Percentiles rank a stretch among this genome's conserved stretches.
phyloP scores from a whole-genome alignment of 2,329 filamentous ascomycete species.

The Thielaviopsis populi region DNA sequence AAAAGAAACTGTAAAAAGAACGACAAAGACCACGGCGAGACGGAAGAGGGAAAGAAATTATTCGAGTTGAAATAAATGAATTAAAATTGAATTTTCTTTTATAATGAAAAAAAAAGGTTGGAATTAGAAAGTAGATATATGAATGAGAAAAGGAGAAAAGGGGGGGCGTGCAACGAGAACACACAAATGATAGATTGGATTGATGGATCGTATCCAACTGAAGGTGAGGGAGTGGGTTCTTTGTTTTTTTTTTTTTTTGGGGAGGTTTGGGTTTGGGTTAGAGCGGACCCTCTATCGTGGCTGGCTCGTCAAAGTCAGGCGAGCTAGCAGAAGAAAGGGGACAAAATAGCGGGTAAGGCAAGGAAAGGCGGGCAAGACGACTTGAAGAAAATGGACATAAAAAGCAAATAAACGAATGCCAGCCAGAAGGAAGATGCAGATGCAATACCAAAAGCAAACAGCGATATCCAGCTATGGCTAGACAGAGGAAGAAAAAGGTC shows the following conservation, averaged over 20 bases:
- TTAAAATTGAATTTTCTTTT: no score
- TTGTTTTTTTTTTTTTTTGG: background rate
- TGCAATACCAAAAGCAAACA: background rate
- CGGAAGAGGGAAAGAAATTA: background rate
- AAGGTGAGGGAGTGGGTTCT: background rate
- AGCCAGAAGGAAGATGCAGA: background rate
- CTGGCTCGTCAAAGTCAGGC: background rate
- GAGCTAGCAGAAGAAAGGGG: background rate
- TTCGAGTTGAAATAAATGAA: background rate
- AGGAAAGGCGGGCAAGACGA: background rate
- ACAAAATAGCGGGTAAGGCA: background rate
- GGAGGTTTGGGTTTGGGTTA: background rate
- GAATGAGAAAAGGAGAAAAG: background rate
- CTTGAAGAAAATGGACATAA: background rate
- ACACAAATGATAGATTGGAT: background rate
- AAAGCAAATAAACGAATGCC: background rate
- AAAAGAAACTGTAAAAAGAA: no score
- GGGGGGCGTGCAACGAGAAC: background rate
- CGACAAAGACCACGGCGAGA: no score
- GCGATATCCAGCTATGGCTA: background rate
- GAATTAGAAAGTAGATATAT: background rate
- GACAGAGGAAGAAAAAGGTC: no score
- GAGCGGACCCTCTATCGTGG: background rate
- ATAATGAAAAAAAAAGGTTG: background rate
- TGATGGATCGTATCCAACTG: background rate